Base-by-base conservation (phyloP, 169 alveolate genomes). In the Plasmodium gallinaceum region DNA sequence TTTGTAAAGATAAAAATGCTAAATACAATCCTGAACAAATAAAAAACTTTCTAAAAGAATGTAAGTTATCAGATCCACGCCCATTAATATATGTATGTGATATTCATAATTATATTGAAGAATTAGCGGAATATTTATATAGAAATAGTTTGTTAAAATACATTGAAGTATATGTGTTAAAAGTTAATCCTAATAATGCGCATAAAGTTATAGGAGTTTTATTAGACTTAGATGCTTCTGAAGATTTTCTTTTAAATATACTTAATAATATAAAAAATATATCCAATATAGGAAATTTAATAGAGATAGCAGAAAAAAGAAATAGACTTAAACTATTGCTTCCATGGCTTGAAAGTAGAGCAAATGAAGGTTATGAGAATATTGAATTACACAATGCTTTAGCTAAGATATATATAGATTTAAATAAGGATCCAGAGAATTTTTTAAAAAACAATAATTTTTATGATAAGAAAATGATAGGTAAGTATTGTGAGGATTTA, bases 61-160 rank as follows among this genome's bases (percentile, higher is more conserved):
- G 98, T 73, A 97, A 97, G 91, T 94, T 99, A 88, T 97, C 97
- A 14, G 99, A 98, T 88, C 99, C 99, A 32, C 97, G 99, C 85
- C 99, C 99, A 7, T 94, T 99, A 70, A 98, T 99, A 51, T 98
- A 97, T 94, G 98, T 99, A 43, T 99, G 99, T 93, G 99, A 99
- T 93, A 96, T 97, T 87, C 99, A 98, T 93, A 99, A 98, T 88
- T 98, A 94, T 80, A 97, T 98, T 45, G 99, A 96, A 88, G 99
- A 99, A 94, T 96, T 99, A 71, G 97, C 99, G 0, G 98, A 98
- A 91, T 98, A 98, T 94, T 95, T 99, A 73, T 98, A 97, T 96
- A 98, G 98, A 93, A 97, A 97, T 94, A 97, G 97, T 64, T 94
- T 98, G 91, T 95, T 97, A 95, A 98, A 96, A 94, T 98, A 98